Evolutionary conservation across 345 rosid species (phyloP), one percentile per base, ranked within the genome.

Genomic region (Eucalyptus decipiens): DNA sequence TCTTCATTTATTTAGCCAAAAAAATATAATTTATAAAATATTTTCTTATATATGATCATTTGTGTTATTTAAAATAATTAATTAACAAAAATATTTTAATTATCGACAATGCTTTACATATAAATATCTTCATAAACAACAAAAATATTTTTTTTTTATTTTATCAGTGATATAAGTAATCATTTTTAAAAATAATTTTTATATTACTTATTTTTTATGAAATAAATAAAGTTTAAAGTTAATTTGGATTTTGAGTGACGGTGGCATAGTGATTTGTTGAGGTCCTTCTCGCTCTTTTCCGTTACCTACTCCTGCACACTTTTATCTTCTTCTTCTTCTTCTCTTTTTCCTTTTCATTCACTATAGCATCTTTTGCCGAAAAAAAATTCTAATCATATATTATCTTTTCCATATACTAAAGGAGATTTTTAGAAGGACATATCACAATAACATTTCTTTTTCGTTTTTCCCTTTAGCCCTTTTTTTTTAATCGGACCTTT

Each of bases 51-150:
- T 17, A 32, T 34, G 1, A 69, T 0, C 1, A 1, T 17, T 67
- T 9, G 0, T 18, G 0, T 17, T 21, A 0, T 2, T 69, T 34
- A 6, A 18, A 69, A 32, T 69, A 3, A 32, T 32, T 69, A 69
- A 1, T 32, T 1, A 5, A 34, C 1, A 69, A 3, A 0, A 32
- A 32, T 18, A 3, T 1, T 9, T 17, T 18, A 10, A 34, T 9
- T 5, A 16, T 4, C 0, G 0, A 69, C 7, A 32, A 17, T 0
- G 0, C 6, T 69, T 69, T 17, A 9, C 1, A 17, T 34, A 17
- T 34, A 69, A 69, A 9, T n/a, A 32, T 69, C 11, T 9, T 18
- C 0, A 0, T 32, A 11, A 10, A 17, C 0, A 18, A 69, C 3
- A 69, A 9, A 67, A 32, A 9, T 18, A 1, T 69, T 17, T 69